Evolutionary conservation across 225 moss, liverwort and hornwort genomes (phyloP).

Genomic region (Rhytidiadelphus loreus): DNA sequence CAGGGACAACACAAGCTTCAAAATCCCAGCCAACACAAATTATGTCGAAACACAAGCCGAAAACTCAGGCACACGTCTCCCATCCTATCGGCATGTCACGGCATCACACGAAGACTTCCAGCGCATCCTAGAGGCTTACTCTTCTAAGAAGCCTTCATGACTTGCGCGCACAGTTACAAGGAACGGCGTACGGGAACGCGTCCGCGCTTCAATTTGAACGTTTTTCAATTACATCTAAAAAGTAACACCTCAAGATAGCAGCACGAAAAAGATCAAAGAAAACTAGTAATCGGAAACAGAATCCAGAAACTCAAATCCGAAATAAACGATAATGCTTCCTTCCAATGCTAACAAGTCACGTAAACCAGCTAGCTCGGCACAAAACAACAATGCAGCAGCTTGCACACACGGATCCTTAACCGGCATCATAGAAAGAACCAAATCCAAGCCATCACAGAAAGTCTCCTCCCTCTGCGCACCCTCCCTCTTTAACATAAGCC

Average conservation of each 20-base stretch:
- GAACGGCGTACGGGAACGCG: neutral
- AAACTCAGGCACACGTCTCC: neutral
- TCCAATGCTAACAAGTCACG: neutral
- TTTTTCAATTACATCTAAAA: neutral
- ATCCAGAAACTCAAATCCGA: neutral
- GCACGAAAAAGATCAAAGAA: neutral
- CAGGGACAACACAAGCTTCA: neutral
- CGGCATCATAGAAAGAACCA: neutral
- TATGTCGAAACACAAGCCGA: neutral
- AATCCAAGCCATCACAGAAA: neutral
- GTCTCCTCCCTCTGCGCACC: neutral
- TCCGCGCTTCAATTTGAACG: neutral
- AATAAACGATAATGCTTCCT: neutral
- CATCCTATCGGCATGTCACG: neutral
- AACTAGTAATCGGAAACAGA: neutral
- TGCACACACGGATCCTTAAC: neutral
- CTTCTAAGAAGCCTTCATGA: neutral
- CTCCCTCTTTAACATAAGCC: neutral
- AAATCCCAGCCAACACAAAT: neutral
- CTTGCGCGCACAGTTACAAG: neutral
- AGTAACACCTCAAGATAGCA: neutral
- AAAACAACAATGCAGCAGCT: neutral
- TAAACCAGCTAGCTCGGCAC: neutral
- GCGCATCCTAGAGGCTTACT: neutral
- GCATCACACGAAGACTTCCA: neutral